Base-by-base conservation (phyloP, 1,284 basidiomycete species). In the Waitea zeae region DNA sequence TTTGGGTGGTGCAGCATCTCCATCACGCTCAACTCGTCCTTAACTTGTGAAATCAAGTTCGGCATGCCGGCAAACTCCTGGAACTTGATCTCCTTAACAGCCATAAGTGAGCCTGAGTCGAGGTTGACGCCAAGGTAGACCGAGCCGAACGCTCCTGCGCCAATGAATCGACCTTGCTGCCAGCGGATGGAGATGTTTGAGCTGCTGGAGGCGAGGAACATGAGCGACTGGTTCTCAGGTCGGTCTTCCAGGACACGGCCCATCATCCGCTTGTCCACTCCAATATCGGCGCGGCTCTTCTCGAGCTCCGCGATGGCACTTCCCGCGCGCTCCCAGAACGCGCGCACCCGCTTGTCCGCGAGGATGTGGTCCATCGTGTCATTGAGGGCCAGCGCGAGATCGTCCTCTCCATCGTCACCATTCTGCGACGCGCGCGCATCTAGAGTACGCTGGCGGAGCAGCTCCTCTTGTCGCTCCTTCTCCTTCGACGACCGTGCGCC, bases 111-210 rank as follows among this genome's bases (percentile, higher is more conserved):
- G 34, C 93, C 90, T 1, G 88, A 83, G 52, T 98, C 95, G 39
- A 98, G 68, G 51, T 98, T 98, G 57, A 98, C 86, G 14, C 92
- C 95, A 29, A 89, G 70, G 53, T 98, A 99, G n/a, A 99, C 95
- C 9, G 82, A 88, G 14, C 92, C 92, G 50, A 96, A 97, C 6
- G 95, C 93, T 15, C 95, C 95, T 20, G 90, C 80, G 34, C 95
- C 95, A 46, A 99, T 96, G 57, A 96, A 97, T 36, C 83, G 77
- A 20, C 93, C 92, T 55, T 98, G 95, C 55, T 98, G 95, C 95
- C 95, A 99, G 20, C 89, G 78, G 42, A 98, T 83, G 3, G 90
- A 89, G 41, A 98, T 89, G 46, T 93, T 95, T 31, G 89, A 92
- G 34, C 80, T 80, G 12, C 87, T 87, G 2, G 86, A 87, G 1